Base-by-base conservation (phyloP, 129 eudicot genomes). In the Chrysanthemum makinoi region DNA sequence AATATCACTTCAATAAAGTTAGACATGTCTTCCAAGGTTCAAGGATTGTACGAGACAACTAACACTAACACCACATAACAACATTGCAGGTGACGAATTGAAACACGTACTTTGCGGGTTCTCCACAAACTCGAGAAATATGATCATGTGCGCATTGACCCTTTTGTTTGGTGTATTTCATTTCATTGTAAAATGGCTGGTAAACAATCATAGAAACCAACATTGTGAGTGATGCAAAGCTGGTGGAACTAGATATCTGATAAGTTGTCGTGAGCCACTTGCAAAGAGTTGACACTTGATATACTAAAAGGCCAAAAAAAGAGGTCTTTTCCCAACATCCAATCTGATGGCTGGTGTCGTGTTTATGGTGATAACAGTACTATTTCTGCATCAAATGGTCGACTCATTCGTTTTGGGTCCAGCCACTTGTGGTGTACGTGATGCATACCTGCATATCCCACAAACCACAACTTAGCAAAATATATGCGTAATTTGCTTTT, bases 221-320 rank as follows among this genome's bases (percentile, higher is more conserved):
- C 53, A 73, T 17, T 35, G 50, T 24, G 65, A 65, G 28, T 73
- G 72, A 74, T 74, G 9, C 14, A 64, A 63, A 35, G 26, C 46
- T 51, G 4, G 19, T 20, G 62, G 64, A 39, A 35, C 39, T 52
- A 3, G 64, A 74, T 7, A 17, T 74, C 6, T 35, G 56, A 53
- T 16, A 24, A 35, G 35, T 33, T 26, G 48, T 65, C 30, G 12
- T 54, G 59, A 65, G 73, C 79, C 79, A 55, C 67, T 56, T 11
- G 66, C 59, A 75, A 51, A 75, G 59, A 56, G 56, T 66, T 75
- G 79, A 66, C 79, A 75, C 35, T 66, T 75, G 79, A 66, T 66
- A 66, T 19, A 44, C 24, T 56, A 66, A 39, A 65, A 15, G 58
- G 67, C 66, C 48, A 65, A 66, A 30, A 0, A 30, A 43, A 43